These are phyloP conservation scores for Discostella stelligera DNA, from an alignment of 352 stramenopile species.

Conservation along the genomic window DNA sequence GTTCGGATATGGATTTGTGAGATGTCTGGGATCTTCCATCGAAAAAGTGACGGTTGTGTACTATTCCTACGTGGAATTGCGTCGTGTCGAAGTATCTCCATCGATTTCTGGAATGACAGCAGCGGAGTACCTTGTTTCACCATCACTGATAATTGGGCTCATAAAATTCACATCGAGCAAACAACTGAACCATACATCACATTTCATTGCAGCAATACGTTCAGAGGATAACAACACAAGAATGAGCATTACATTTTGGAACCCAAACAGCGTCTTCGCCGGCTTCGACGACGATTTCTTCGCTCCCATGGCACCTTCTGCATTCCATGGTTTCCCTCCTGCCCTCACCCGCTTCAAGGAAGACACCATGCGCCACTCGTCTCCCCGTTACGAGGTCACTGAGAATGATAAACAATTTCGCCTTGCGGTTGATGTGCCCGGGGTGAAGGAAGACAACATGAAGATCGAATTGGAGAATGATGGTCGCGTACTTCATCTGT, in stretches of 20 bases:
- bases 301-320: conserved; percentile 10
- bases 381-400: conserved; percentile 36
- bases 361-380: conserved; percentile 32
- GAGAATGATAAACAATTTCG: conserved; percentile 39
- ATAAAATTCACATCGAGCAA: not conserved
- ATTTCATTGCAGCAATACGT: not conserved
- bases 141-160: not conserved
- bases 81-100: not conserved
- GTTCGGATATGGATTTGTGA: not conserved
- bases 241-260: conserved; percentile 46
- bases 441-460: conserved; percentile 40
- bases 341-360: conserved; percentile 31
- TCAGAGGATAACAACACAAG: not conserved
- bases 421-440: conserved; percentile 39
- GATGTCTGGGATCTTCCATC: too few species aligned
- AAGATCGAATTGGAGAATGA: conserved; percentile 39
- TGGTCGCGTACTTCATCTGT: conserved; percentile 35
- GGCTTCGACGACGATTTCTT: conserved; percentile 33
- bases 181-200: not conserved
- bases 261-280: conserved; percentile 30
- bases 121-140: not conserved
- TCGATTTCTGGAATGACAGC: not conserved
- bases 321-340: conserved; percentile 22
- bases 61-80: not conserved
- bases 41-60: not conserved